A percentile compares a stretch with the other conserved stretches of the same genome.
Evolutionary conservation across 129 eudicot species (phyloP).

Genomic region (Ambrosia trifida): DNA sequence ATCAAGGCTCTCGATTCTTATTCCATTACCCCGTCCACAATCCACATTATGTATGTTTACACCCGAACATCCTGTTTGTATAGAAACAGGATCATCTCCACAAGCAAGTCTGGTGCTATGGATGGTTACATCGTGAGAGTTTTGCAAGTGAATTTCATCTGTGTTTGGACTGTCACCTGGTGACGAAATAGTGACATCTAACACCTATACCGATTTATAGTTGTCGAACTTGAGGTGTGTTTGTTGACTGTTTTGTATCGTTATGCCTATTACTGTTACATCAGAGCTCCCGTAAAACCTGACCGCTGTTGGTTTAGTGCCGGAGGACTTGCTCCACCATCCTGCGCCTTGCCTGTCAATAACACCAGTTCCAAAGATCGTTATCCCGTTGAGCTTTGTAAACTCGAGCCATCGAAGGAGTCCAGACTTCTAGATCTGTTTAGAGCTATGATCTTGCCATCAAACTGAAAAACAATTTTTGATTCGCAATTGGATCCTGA

Average conservation of each 20-base stretch:
- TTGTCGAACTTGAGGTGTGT: conserved; percentile 68
- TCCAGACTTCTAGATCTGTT: conserved; percentile 26
- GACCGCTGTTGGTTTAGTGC: conserved; percentile 64
- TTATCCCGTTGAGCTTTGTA: conserved; percentile 46
- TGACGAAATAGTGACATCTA: conserved; percentile 46
- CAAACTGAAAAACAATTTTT: conserved; percentile 53
- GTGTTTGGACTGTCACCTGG: conserved; percentile 84
- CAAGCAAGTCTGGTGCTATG: conserved; percentile 51
- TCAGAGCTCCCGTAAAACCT: conserved; percentile 60
- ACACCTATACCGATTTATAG: conserved; percentile 58
- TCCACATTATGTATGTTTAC: conserved; percentile 52
- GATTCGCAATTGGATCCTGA: conserved; percentile 48
- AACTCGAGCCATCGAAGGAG: conserved; percentile 59
- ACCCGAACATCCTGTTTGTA: conserved; percentile 63
- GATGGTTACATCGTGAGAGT: conserved; percentile 63
- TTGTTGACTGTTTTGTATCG: conserved; percentile 67
- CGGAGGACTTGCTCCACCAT: conserved; percentile 55
- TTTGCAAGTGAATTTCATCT: conserved; percentile 81
- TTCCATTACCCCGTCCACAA: conserved; percentile 83
- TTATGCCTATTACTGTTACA: conserved; percentile 61
- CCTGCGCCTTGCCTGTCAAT: conserved; percentile 68
- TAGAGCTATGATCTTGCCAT: conserved; percentile 62
- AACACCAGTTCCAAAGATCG: conserved; percentile 56
- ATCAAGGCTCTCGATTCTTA: conserved; percentile 72
- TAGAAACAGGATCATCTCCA: conserved; percentile 76